Conservation (phyloP, 345 rosid species). For the Murraya paniculata region DNA sequence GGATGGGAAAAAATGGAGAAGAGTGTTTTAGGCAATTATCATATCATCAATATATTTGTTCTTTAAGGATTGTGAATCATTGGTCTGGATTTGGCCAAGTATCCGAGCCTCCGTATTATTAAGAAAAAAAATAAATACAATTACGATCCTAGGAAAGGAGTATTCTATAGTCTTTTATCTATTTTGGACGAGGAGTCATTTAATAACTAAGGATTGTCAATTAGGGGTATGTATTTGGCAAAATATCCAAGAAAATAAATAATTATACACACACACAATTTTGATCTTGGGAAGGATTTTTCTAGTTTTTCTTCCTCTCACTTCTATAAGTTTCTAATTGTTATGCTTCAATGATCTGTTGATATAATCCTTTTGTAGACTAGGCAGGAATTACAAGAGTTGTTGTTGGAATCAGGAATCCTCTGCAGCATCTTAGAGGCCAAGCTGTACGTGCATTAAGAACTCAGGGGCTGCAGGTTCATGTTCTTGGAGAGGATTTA, state of each 20-base stretch:
- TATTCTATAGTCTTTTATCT: background rate
- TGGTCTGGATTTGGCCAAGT: background rate
- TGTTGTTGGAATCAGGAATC: constrained; percentile 89
- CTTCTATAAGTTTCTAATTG: background rate
- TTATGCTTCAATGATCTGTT: background rate
- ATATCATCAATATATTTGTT: background rate
- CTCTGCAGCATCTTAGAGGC: constrained; percentile 86
- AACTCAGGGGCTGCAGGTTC: constrained; percentile 74
- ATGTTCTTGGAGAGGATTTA: constrained; percentile 90
- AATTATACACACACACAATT: too few relatives aligned
- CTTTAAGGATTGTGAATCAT: background rate
- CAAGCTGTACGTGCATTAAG: constrained; percentile 69
- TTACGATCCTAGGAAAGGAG: background rate
- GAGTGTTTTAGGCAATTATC: background rate
- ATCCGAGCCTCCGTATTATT: background rate
- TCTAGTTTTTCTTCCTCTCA: background rate
- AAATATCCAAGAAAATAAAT: too few relatives aligned
- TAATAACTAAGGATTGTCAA: background rate
- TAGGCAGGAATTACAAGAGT: constrained; percentile 87
- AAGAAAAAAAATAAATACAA: background rate
- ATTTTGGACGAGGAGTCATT: background rate
- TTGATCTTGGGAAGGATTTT: background rate
- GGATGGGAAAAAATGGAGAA: background rate
- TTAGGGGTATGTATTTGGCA: background rate
- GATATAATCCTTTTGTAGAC: constrained; percentile 27